A percentile compares a stretch with the other conserved stretches of the same genome.
Conservation (phyloP, 306 rosid species). For the Malus domestica region ASM211411v1 NC_041796.1:30779501-30780000, state of each 20-base stretch:
- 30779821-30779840: background rate
- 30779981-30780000: background rate
- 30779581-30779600: background rate
- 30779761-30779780: background rate
- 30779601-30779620: background rate
- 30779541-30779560: background rate
- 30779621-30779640: background rate
- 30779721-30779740: background rate
- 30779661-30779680: background rate
- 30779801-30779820: background rate
- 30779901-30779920: background rate
- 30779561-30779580: background rate
- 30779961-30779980: background rate
- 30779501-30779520: background rate
- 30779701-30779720: background rate
- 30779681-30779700: background rate
- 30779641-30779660: background rate
- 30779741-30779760: background rate
- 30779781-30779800: background rate
- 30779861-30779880: background rate
- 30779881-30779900: background rate
- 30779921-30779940: background rate
- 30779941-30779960: background rate
- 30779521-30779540: background rate
- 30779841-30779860: background rate